Base-by-base conservation (phyloP, 768 basidiomycete genomes). In the Calvatia gigantea region DNA sequence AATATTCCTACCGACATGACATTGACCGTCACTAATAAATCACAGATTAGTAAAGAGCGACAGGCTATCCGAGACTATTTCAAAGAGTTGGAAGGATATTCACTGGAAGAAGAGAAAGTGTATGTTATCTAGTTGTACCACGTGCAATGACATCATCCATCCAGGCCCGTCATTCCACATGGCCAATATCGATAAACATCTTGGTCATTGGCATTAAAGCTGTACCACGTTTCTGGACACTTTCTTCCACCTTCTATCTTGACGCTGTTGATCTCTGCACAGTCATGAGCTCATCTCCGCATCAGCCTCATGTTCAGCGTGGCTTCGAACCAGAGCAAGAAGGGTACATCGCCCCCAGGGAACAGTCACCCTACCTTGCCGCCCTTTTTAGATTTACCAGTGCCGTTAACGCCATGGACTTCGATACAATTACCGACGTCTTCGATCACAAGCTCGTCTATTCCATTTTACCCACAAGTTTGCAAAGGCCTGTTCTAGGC, bases 21-120 rank as follows among this genome's bases (percentile, higher is more conserved):
- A 44, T 58, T 7, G 31, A 27, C 3, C 14, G 17, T 25, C 12
- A 19, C 9, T 27, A 15, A 23, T 27, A n/a, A 25, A 31, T 56
- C 77, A 76, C 74, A 67, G 64, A 73, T 73, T 64, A 73, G 75
- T 19, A 67, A 65, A 38, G 78, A 79, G 43, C 76, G 80, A n/a
- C 72, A 74, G 54, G 82, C 72, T 4, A 75, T 81, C 23, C 54
- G 81, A 37, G 79, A 79, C 38, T 84, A 82, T 61, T 83, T 83
- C 66, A 74, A 73, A 56, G 73, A 74, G 38, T 59, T 84, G 27
- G 76, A 82, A 17, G 73, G 71, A 6, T 84, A 82, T 58, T 71
- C 78, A 59, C 70, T 84, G 33, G 76, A 76, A 59, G 80, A 79
- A 53, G 83, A 84, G 63, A 79, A 82, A 49, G 80, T 84, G 35